Base-by-base conservation (phyloP, 2,329 filamentous ascomycete genomes). In the Claviceps sp. region DNA sequence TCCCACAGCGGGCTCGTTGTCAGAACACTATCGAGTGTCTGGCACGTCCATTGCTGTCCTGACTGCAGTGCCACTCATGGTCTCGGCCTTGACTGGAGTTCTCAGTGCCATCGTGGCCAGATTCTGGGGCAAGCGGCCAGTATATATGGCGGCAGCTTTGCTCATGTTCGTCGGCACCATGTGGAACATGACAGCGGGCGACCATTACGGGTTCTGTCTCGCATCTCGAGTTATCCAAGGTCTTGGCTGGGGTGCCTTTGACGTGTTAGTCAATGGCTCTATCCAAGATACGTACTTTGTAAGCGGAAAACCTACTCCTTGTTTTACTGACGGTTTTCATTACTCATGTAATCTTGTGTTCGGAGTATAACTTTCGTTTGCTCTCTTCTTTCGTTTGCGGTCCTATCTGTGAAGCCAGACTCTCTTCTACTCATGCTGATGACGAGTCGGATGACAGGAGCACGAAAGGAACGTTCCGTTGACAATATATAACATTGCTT, bases 221-320 rank as follows among this genome's bases (percentile, higher is more conserved):
- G 70, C 69, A 0, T 73, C 76, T 2, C 70, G 78, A 9, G 59
- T 78, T 18, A 68, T 81, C 37, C 76, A 81, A 58, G 77, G 77
- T 1, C 52, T 81, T 0, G 78, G 74, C n/a, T 79, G 78, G 74
- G 78, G 78, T 5, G 72, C 73, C 11, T 78, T 81, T 54, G 78
- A 82, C 56, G 72, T 70, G 5, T 62, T 81, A 41, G 66, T 78
- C 34, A 63, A 74, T 36, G 70, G 69, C 1, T 75, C 73, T 2
- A 74, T 82, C 48, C 71, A 77, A 47, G 78, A 82, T 56, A 75
- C 74, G 1, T 81, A 72, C 60, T 81, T 77, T 59, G 77, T 79
- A 61, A 63, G 74, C 62, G 8, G n/a, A 13, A 36, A 34, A 22
- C 5, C 24, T 22, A 11, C 41, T 30, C 9, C 5, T 45, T 44